Percentiles rank a stretch among this genome's conserved stretches.
Evolutionary conservation across 495 filamentous ascomycete genomes (phyloP).

Genomic region (Cercophora samala): DNA sequence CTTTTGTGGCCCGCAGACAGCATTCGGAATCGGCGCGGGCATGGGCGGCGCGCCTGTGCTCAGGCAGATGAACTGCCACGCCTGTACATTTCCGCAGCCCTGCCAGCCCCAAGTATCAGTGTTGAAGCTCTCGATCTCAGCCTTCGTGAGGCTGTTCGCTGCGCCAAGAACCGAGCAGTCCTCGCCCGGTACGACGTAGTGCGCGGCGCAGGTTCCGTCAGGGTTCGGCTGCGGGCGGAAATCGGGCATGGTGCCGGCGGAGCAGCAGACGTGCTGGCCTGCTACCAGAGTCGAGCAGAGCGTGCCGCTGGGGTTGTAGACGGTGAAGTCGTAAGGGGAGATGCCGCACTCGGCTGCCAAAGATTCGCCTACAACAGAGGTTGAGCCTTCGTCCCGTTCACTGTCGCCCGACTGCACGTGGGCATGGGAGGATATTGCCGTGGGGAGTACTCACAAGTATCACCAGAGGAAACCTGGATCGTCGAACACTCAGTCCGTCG

Average conservation of each 20-base stretch:
- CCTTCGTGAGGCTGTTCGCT: conserved; percentile 32
- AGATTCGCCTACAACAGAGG: neutral
- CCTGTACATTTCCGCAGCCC: conserved; percentile 37
- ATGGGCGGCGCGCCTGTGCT: conserved; percentile 45
- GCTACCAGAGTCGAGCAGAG: conserved; percentile 38
- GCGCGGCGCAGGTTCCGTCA: conserved; percentile 41
- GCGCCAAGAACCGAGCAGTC: conserved; percentile 32
- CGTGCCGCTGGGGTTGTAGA: conserved; percentile 37
- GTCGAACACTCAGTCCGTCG: no score
- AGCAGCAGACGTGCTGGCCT: conserved; percentile 48
- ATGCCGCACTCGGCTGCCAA: conserved; percentile 41
- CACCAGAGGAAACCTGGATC: no score
- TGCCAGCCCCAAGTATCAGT: conserved; percentile 50
- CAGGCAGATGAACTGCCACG: conserved; percentile 42
- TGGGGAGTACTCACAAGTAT: no score
- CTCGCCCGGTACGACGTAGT: conserved; percentile 37
- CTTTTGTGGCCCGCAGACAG: conserved; percentile 44
- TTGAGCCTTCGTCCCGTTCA: no score
- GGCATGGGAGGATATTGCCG: no score
- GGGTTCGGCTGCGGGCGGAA: conserved; percentile 34
- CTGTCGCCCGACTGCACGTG: no score
- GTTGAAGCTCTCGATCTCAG: conserved; percentile 40
- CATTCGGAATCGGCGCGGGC: conserved; percentile 37
- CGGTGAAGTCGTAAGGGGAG: conserved; percentile 35
- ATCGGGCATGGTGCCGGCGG: conserved; percentile 29